Conservation (phyloP, 306 rosid species). For the Arachis stenosperma region DNA sequence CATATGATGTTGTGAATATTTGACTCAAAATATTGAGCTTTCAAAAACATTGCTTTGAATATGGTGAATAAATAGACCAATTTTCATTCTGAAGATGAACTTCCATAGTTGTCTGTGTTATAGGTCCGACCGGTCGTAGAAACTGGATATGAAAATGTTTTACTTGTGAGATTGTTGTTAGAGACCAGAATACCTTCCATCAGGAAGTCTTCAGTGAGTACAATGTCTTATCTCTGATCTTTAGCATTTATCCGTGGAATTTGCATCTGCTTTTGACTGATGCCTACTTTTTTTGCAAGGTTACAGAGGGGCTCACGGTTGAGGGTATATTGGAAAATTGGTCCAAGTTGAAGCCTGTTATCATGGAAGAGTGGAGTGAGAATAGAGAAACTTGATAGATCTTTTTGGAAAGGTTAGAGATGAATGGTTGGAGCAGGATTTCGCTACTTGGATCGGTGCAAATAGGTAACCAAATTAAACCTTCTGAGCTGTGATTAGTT, state of each 20-base stretch:
- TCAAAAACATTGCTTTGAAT: constrained; percentile 14
- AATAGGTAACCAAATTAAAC: constrained; percentile 67
- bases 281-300: constrained; percentile 58
- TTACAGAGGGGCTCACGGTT: constrained; percentile 78
- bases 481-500: constrained; percentile 16
- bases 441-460: constrained; percentile 83
- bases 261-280: no score
- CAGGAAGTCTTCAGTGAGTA: constrained; percentile 79
- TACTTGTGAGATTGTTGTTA: constrained; percentile 85
- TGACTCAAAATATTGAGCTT: not conserved
- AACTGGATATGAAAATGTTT: constrained; percentile 88
- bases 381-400: constrained; percentile 68
- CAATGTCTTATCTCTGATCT: not conserved
- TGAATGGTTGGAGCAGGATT: constrained; percentile 84
- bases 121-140: constrained; percentile 97
- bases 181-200: constrained; percentile 69
- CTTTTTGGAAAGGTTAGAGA: constrained; percentile 89
- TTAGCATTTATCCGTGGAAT: no score
- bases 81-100: constrained; percentile 32
- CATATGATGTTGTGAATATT: not conserved
- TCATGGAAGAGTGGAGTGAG: constrained; percentile 86
- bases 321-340: constrained; percentile 86
- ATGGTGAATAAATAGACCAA: constrained; percentile 4
- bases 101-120: constrained; percentile 41
- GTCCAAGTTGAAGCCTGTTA: constrained; percentile 75